phyloP scores from a whole-genome alignment of 495 filamentous ascomycete species.

The Physcia stellaris region DNA sequence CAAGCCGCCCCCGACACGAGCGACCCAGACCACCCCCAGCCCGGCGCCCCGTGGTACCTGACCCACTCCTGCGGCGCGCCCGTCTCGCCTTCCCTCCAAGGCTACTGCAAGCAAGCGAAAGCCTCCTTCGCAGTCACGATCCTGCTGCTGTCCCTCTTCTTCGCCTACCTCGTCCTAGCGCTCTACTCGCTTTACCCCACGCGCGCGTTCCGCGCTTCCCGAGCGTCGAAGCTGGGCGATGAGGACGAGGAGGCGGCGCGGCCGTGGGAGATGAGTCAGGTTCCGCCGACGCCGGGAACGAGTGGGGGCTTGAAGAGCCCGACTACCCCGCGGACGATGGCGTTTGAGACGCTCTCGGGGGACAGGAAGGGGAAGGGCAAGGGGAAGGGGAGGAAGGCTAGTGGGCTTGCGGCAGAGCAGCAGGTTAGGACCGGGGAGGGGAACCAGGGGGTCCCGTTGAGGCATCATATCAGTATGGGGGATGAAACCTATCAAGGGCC shows the following conservation, averaged over 20 bases:
- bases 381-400: constrained; percentile 6
- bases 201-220: constrained; percentile 4
- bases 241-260: constrained; percentile 5
- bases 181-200: constrained; percentile 51
- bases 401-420: constrained; percentile 3
- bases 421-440: neutral
- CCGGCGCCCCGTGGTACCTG: constrained; percentile 71
- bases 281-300: constrained; percentile 11
- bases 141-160: constrained; percentile 56
- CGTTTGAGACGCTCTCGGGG: constrained; percentile 24
- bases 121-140: constrained; percentile 56
- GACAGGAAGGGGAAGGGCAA: constrained; percentile 2
- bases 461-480: constrained; percentile 17
- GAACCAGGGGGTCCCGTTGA: constrained; percentile 9
- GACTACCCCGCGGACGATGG: constrained; percentile 28
- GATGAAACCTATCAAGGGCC: constrained; percentile 13
- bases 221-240: constrained; percentile 6
- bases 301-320: constrained; percentile 18
- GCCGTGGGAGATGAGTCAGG: constrained; percentile 16
- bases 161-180: constrained; percentile 39
- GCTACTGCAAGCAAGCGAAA: constrained; percentile 67
- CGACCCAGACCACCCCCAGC: constrained; percentile 54
- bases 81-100: constrained; percentile 33
- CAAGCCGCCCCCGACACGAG: constrained; percentile 72
- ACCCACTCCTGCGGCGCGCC: constrained; percentile 61